Percentiles rank a stretch among this genome's conserved stretches.
phyloP scores from a whole-genome alignment of 2,329 filamentous ascomycete species.

The Ophiocordyceps unilateralis region DNA sequence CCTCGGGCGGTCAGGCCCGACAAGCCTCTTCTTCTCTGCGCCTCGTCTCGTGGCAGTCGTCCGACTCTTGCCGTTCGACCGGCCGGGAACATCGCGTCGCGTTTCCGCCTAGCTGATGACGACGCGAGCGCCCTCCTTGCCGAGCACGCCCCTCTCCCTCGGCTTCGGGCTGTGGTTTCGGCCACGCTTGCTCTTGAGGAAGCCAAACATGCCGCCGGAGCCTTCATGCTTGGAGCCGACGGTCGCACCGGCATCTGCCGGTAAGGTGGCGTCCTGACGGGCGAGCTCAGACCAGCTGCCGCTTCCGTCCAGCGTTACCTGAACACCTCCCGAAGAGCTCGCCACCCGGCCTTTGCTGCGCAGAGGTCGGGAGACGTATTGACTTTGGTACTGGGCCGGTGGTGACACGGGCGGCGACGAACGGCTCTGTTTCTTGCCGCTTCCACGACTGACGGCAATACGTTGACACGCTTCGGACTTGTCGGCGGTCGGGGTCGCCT shows the following conservation, averaged over 20 bases:
- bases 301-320: constrained; percentile 77
- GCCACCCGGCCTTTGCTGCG: constrained; percentile 51
- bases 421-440: constrained; percentile 3
- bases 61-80: neutral
- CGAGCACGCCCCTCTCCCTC: constrained; percentile 80
- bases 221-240: constrained; percentile 35
- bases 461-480: neutral
- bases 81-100: neutral
- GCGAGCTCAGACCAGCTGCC: constrained; percentile 87
- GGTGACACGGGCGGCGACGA: constrained; percentile 15
- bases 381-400: constrained; percentile 28
- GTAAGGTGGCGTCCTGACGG: constrained; percentile 62
- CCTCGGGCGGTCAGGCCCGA: too few species aligned
- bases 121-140: constrained; percentile 83
- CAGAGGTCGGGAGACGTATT: constrained; percentile 27
- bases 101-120: constrained; percentile 41
- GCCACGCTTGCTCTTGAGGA: constrained; percentile 78
- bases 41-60: too few species aligned
- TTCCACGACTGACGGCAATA: neutral
- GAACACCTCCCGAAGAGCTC: constrained; percentile 68
- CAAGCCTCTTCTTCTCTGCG: neutral
- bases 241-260: constrained; percentile 42
- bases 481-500: constrained; percentile 23
- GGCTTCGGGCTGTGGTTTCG: constrained; percentile 85
- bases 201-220: constrained; percentile 74